Percentiles rank a stretch among this genome's conserved stretches.
Conservation (phyloP, 306 rosid species). For the Pyrus pyrifolia region DNA sequence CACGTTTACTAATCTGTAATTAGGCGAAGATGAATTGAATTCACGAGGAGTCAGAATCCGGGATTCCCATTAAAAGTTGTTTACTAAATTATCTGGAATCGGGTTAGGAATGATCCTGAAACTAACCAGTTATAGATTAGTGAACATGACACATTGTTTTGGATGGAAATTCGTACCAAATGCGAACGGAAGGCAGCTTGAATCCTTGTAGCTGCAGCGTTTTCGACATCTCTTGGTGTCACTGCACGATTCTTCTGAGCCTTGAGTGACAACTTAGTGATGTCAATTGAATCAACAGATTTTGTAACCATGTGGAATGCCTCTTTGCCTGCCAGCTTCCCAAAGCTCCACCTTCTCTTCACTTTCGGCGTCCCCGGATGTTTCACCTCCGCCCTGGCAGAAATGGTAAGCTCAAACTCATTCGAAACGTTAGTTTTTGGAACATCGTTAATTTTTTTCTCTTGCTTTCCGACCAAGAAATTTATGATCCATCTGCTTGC, state of each 20-base stretch:
- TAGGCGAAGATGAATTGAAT: not conserved
- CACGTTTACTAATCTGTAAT: not conserved
- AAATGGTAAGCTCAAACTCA: not conserved
- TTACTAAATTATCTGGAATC: not conserved
- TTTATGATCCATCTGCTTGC: constrained; percentile 76
- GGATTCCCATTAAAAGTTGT: not conserved
- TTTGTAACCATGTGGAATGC: constrained; percentile 33
- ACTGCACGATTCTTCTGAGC: constrained; percentile 19
- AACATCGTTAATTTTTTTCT: constrained; percentile 22
- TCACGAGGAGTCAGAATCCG: not conserved
- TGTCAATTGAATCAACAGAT: constrained; percentile 44
- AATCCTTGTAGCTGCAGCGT: constrained; percentile 63
- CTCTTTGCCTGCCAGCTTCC: constrained; percentile 35
- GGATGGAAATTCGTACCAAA: constrained; percentile 42
- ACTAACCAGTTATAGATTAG: not conserved
- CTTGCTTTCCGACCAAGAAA: constrained; percentile 58
- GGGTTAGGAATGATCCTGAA: not conserved
- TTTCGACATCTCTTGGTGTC: constrained; percentile 12
- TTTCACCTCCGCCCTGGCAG: constrained; percentile 5
- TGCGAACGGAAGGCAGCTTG: constrained; percentile 69
- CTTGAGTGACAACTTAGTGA: constrained; percentile 24
- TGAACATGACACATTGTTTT: not conserved
- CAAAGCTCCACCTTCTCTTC: constrained; percentile 72
- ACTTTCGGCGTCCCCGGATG: constrained; percentile 27
- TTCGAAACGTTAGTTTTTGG: not conserved